Base-by-base conservation (phyloP, 768 basidiomycete species). In the Panellus pusillus region DNA sequence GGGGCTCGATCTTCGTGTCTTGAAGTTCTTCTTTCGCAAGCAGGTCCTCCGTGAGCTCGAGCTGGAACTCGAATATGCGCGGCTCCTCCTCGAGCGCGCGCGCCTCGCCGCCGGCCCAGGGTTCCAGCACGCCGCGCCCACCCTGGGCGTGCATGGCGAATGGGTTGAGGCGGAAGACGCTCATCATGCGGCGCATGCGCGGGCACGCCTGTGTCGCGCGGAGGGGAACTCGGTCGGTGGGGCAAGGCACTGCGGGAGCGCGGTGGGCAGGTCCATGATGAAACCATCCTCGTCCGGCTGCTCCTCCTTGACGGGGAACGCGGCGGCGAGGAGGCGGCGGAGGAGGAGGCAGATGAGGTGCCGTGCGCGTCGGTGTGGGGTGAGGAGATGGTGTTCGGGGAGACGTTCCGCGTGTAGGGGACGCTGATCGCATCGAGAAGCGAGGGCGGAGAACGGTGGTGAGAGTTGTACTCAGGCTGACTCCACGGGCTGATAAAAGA, bases 131-230 rank as follows among this genome's bases (percentile, higher is more conserved):
- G 4, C 74, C 73, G 43, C 75, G 74, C 36, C 75, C 71, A 3
- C 67, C 64, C 28, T 74, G 76, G 53, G 74, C 80, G 58, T 87
- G 82, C 71, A 84, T 81, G 19, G 87, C 79, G 61, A 91, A 91
- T 0, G 87, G 87, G 67, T 90, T 86, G 61, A 90, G 76, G 8
- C 89, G 79, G 66, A 91, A 88, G 18, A 84, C 81, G 39, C 81
- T 80, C 89, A 91, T 91, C 82, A 89, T 83, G 44, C 73, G 72
- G 49, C 84, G 80, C 89, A 89, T 89, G 40, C 79, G 76, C 42
- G 79, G 76, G 56, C 79, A 76, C 1, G 87, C 89, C 62, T 89
- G 84, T 0, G 86, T 89, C 8, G 88, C 89, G 42, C 89, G 86
- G 13, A 89, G 77, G 8, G 89, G 87, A 1, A 89, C 87, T 63